Conservation (phyloP, 2,329 filamentous ascomycete species). For the Stenocarpella maydis region DNA sequence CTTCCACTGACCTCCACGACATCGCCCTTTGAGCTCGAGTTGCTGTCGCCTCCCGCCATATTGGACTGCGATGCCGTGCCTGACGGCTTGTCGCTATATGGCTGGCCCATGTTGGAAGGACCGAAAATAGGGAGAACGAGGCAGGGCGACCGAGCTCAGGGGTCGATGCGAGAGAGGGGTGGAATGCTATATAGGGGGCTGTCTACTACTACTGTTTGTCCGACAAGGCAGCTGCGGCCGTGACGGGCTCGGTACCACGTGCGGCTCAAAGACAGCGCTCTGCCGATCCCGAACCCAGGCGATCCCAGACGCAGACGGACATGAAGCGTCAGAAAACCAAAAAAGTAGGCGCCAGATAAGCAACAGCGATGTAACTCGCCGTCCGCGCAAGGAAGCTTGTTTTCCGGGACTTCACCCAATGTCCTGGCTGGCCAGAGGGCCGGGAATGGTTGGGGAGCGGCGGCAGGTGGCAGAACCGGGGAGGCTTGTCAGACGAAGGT, state of each 20-base stretch:
- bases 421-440: slow-evolving; percentile 12
- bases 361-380: slow-evolving; percentile 36
- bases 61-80: slow-evolving; percentile 41
- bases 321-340: slow-evolving; percentile 36
- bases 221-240: slow-evolving; percentile 17
- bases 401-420: slow-evolving; percentile 31
- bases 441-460: slow-evolving; percentile 1
- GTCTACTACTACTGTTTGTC: slow-evolving; percentile 29
- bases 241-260: slow-evolving; percentile 32
- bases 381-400: slow-evolving; percentile 4
- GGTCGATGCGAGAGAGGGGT: slow-evolving; percentile 25
- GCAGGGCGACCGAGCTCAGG: slow-evolving; percentile 33
- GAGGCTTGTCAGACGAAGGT: slow-evolving; percentile 5
- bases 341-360: slow-evolving; percentile 35
- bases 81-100: slow-evolving; percentile 44
- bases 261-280: slow-evolving; percentile 5
- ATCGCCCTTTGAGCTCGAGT: slow-evolving; percentile 41
- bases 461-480: slow-evolving; percentile 7
- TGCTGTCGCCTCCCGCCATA: slow-evolving; percentile 41
- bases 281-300: slow-evolving; percentile 36
- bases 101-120: slow-evolving; percentile 44
- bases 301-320: slow-evolving; percentile 38
- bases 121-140: slow-evolving; percentile 36
- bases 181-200: slow-evolving; percentile 40
- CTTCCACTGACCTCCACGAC: slow-evolving; percentile 42